Percentiles rank a stretch among this genome's conserved stretches.
Conservation (phyloP, 1,284 basidiomycete genomes). For the Austroboletus novae-zelandiae region DNA sequence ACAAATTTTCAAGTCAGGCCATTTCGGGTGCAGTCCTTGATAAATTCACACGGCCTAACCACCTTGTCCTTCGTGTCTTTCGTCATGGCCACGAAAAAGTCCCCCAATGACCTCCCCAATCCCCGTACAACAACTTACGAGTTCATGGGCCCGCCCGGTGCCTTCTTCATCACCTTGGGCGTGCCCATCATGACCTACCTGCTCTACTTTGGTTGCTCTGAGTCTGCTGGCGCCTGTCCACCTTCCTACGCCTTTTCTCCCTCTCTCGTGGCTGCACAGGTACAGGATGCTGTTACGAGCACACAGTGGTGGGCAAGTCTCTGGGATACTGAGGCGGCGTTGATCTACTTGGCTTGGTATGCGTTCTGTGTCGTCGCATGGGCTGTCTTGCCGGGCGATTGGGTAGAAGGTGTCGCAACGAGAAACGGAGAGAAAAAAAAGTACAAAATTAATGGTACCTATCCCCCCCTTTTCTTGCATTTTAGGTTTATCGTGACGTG, state of each 20-base stretch:
- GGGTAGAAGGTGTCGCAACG: constrained; percentile 76
- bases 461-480: not conserved
- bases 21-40: not conserved
- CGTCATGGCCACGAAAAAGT: constrained; percentile 21
- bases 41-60: constrained; percentile 18
- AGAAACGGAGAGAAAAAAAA: constrained; percentile 75
- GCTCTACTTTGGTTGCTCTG: constrained; percentile 86
- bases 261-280: constrained; percentile 32
- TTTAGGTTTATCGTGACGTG: not conserved
- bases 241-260: constrained; percentile 48
- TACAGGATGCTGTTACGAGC: constrained; percentile 48
- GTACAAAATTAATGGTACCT: constrained; percentile 94
- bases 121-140: constrained; percentile 73
- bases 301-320: constrained; percentile 66
- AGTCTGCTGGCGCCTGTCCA: constrained; percentile 73
- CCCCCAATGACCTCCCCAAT: constrained; percentile 43
- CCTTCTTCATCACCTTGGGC: constrained; percentile 66
- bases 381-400: constrained; percentile 84
- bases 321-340: constrained; percentile 77
- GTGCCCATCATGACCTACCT: constrained; percentile 78
- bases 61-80: not conserved
- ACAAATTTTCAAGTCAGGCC: not conserved
- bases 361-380: constrained; percentile 82
- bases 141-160: constrained; percentile 85
- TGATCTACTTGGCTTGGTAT: constrained; percentile 90